phyloP scores from a whole-genome alignment of 2,329 filamentous ascomycete genomes.

The Stemphylium beticola region DNA sequence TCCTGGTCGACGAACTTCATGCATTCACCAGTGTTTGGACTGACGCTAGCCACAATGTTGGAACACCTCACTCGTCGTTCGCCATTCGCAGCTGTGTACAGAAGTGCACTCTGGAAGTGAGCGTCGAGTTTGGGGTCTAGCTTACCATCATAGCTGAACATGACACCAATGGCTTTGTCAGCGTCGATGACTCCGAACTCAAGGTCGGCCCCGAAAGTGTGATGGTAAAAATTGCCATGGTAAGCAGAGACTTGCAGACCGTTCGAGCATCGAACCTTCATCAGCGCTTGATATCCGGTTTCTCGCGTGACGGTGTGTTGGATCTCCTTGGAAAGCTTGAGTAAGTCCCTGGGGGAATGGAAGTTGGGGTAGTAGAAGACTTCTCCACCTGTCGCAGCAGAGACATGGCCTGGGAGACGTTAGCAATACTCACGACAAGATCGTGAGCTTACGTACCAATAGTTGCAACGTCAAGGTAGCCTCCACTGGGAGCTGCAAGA shows the following conservation, averaged over 20 bases:
- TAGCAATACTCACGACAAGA: not conserved
- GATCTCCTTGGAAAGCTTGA: conserved; percentile 84
- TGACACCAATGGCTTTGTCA: conserved; percentile 89
- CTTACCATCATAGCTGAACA: conserved; percentile 95
- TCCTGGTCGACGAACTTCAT: conserved; percentile 98
- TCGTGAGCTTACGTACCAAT: conserved; percentile 64
- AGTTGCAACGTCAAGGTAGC: conserved; percentile 91
- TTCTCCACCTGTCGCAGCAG: conserved; percentile 90
- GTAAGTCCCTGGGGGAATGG: conserved; percentile 80
- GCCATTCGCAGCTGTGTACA: conserved; percentile 91
- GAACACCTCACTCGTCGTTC: conserved; percentile 90
- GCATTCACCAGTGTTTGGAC: conserved; percentile 78
- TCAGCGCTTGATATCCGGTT: conserved; percentile 92
- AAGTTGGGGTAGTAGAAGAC: conserved; percentile 98
- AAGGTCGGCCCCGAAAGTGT: conserved; percentile 91
- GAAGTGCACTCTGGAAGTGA: conserved; percentile 92
- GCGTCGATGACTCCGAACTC: conserved; percentile 92
- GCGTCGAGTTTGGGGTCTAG: conserved; percentile 96
- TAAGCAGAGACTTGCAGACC: conserved; percentile 93
- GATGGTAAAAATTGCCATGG: conserved; percentile 94
- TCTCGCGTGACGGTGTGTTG: conserved; percentile 85
- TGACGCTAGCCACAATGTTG: conserved; percentile 92
- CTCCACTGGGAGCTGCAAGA: conserved; percentile 85
- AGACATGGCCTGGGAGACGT: conserved; percentile 69
- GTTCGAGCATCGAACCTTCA: conserved; percentile 98